These are phyloP conservation scores for Punica granatum DNA, from an alignment of 345 rosid genomes.

Conservation along the genomic window DNA sequence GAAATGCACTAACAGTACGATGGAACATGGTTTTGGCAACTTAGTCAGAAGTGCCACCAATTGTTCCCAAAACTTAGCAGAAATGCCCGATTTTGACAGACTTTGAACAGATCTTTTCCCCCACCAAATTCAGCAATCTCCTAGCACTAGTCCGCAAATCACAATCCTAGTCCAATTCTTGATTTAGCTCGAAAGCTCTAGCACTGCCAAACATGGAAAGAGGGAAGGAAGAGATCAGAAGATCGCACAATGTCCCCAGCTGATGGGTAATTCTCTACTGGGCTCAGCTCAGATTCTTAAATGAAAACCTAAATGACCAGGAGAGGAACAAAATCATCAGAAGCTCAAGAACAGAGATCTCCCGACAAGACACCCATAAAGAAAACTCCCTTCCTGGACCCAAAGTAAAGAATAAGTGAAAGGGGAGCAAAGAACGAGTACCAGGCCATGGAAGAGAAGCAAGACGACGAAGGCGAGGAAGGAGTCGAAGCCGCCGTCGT, in stretches of 20 bases:
- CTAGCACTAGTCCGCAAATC: too few relatives aligned
- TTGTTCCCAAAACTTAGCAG: not conserved
- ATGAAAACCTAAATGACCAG: not conserved
- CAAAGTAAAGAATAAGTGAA: not conserved
- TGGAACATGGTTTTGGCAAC: not conserved
- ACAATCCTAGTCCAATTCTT: not conserved
- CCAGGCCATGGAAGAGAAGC: conserved; percentile 76
- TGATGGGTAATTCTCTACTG: not conserved
- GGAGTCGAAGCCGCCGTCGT: conserved; percentile 57
- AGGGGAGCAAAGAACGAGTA: conserved; percentile 13
- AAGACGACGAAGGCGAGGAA: conserved; percentile 44
- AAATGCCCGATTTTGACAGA: not conserved
- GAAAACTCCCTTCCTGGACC: not conserved
- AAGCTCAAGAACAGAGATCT: not conserved
- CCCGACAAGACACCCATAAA: not conserved
- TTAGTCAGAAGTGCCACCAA: not conserved
- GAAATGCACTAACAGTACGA: not conserved
- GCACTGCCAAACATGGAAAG: not conserved
- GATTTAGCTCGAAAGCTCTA: not conserved
- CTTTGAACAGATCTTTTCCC: not conserved
- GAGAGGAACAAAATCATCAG: not conserved
- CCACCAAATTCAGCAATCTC: not conserved
- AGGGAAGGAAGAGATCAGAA: not conserved
- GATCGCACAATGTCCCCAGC: not conserved
- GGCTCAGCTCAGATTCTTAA: not conserved